phyloP scores from a whole-genome alignment of 768 basidiomycete genomes.

The Termitomyces eurrhizus region DNA sequence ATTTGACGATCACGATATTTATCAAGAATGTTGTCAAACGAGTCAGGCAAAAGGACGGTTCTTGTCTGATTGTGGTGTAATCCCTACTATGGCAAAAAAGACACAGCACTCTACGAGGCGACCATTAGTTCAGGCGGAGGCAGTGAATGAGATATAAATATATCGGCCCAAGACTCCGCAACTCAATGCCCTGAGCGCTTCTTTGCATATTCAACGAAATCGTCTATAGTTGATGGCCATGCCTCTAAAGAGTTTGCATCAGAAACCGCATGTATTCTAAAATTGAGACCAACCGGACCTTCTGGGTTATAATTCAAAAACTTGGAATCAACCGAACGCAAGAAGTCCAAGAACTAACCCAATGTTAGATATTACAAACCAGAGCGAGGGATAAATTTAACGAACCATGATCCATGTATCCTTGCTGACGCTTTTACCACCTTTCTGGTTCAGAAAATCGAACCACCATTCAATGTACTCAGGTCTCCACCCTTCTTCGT shows the following conservation, averaged over 20 bases:
- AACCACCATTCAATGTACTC: conserved; percentile 73
- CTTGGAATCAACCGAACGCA: conserved; percentile 67
- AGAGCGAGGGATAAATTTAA: conserved; percentile 7
- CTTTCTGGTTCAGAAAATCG: conserved; percentile 64
- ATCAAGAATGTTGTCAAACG: neutral
- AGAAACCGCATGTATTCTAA: conserved; percentile 7
- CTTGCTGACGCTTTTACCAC: conserved; percentile 76
- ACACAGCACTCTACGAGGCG: neutral
- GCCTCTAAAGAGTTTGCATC: conserved; percentile 45
- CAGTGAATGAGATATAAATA: neutral
- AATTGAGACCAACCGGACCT: conserved; percentile 38
- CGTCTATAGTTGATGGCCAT: conserved; percentile 87
- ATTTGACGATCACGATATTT: neutral
- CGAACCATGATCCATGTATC: conserved; percentile 87
- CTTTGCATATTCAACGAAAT: conserved; percentile 71
- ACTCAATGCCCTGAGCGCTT: conserved; percentile 24
- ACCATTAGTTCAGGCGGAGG: neutral
- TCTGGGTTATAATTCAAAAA: conserved; percentile 75
- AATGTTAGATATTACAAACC: conserved; percentile 1
- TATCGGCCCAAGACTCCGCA: neutral
- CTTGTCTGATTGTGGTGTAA: neutral
- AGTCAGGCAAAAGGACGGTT: neutral
- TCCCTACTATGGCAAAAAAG: neutral
- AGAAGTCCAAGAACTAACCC: conserved; percentile 71
- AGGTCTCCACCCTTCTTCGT: conserved; percentile 55